Conservation (phyloP, 2,329 filamentous ascomycete genomes). For the Fusarium pseudograminearum region DNA sequence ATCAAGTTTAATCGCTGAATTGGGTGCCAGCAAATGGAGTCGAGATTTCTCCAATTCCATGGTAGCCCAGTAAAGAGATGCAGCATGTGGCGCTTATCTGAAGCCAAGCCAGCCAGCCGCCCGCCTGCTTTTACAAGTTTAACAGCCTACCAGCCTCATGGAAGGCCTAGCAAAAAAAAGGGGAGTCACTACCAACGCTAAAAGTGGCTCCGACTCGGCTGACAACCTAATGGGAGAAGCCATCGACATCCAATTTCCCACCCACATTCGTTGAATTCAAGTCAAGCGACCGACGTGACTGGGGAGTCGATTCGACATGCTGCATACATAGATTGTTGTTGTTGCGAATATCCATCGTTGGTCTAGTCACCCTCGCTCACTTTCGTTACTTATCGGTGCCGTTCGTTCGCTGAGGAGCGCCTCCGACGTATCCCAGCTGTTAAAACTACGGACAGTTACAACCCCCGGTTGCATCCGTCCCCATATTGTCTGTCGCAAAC, state of each 20-base stretch:
- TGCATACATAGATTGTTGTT: constrained; percentile 13
- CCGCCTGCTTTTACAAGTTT: neutral
- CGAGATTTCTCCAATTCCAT: constrained; percentile 28
- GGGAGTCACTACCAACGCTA: constrained; percentile 38
- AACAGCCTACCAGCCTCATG: constrained; percentile 11
- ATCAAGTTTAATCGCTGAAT: constrained; percentile 13
- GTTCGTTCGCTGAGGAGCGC: constrained; percentile 8
- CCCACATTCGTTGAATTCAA: constrained; percentile 40
- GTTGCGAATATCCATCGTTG: constrained; percentile 8
- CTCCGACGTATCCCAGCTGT: constrained; percentile 15
- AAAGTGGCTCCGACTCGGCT: constrained; percentile 44
- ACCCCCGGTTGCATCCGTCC: constrained; percentile 31
- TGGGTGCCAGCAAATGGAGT: constrained; percentile 1
- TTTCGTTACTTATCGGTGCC: constrained; percentile 15
- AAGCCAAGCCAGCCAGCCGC: constrained; percentile 9
- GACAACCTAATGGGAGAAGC: constrained; percentile 39
- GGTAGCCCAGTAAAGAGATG: neutral
- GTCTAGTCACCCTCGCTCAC: constrained; percentile 13
- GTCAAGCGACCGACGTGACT: constrained; percentile 22
- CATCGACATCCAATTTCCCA: constrained; percentile 49
- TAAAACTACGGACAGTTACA: constrained; percentile 2
- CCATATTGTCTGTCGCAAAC: constrained; percentile 31
- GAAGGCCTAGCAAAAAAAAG: constrained; percentile 33
- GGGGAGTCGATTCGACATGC: constrained; percentile 33
- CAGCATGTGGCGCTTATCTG: constrained; percentile 29